These are phyloP conservation scores for Globisporangium sylvaticum DNA, from an alignment of 352 stramenopile genomes.

Conservation along the genomic window DNA sequence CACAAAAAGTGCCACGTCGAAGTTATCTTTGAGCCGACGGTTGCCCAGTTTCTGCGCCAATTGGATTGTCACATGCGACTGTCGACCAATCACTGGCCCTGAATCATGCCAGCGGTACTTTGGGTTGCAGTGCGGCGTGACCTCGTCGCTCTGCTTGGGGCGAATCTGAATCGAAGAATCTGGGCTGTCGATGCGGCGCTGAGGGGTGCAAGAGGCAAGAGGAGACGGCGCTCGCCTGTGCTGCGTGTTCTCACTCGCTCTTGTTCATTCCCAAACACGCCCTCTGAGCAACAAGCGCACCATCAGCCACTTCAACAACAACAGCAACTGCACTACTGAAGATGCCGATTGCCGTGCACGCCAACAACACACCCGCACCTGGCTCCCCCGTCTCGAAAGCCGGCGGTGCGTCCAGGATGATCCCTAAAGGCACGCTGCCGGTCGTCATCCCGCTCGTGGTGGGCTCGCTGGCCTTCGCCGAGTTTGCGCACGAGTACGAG, in stretches of 20 bases:
- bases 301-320: neutral
- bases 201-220: neutral
- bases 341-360: constrained; percentile 9
- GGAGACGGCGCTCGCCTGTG: neutral
- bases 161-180: neutral
- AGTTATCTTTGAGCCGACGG: neutral
- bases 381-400: neutral
- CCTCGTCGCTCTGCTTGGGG: constrained; percentile 6
- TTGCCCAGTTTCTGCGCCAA: neutral
- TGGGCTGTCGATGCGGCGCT: neutral
- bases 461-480: constrained; percentile 11
- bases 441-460: constrained; percentile 11
- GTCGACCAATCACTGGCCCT: neutral
- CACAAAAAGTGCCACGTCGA: neutral
- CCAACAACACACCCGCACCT: neutral
- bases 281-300: neutral
- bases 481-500: constrained; percentile 15
- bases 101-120: neutral
- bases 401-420: neutral
- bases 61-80: constrained; percentile 8
- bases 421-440: constrained; percentile 12
- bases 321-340: neutral
- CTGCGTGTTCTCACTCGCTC: neutral
- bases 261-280: constrained; percentile 11
- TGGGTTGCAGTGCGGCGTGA: neutral